Conservation (phyloP, 2,329 filamentous ascomycete genomes). For the Neurospora sp. region DNA sequence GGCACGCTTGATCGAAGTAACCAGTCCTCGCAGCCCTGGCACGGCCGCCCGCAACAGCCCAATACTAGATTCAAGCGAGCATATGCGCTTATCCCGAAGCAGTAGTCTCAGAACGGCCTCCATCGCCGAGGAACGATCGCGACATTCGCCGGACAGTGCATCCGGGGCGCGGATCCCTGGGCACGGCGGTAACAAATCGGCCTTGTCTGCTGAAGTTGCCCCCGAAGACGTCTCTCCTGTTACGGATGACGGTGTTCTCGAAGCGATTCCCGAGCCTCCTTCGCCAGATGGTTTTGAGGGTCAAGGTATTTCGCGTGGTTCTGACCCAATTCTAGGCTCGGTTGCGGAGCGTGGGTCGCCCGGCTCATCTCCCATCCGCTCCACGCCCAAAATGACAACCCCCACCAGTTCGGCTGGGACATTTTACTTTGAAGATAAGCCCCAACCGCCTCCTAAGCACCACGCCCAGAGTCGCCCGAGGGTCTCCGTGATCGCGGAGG, state of each 20-base stretch:
- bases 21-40: constrained; percentile 40
- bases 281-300: background rate
- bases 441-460: constrained; percentile 26
- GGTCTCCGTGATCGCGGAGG: background rate
- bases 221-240: constrained; percentile 7
- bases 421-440: constrained; percentile 25
- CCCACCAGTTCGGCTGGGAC: constrained; percentile 23
- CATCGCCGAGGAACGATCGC: constrained; percentile 29
- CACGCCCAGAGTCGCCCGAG: constrained; percentile 13
- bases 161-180: constrained; percentile 8
- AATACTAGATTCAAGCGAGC: constrained; percentile 31
- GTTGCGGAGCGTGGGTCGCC: constrained; percentile 11
- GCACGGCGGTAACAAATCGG: constrained; percentile 14
- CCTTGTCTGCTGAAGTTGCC: constrained; percentile 10
- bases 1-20: constrained; percentile 48
- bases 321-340: constrained; percentile 14
- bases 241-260: constrained; percentile 6
- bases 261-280: constrained; percentile 6
- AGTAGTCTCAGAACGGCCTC: constrained; percentile 32
- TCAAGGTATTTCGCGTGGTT: constrained; percentile 1
- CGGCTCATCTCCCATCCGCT: constrained; percentile 17
- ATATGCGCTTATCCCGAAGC: constrained; percentile 28
- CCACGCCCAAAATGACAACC: constrained; percentile 25
- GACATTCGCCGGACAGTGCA: constrained; percentile 8
- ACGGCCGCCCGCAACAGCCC: constrained; percentile 39